Evolutionary conservation across 768 basidiomycete species (phyloP), one percentile per base, ranked within the genome.

Genomic region (Udeniomyces megalosporus): DNA sequence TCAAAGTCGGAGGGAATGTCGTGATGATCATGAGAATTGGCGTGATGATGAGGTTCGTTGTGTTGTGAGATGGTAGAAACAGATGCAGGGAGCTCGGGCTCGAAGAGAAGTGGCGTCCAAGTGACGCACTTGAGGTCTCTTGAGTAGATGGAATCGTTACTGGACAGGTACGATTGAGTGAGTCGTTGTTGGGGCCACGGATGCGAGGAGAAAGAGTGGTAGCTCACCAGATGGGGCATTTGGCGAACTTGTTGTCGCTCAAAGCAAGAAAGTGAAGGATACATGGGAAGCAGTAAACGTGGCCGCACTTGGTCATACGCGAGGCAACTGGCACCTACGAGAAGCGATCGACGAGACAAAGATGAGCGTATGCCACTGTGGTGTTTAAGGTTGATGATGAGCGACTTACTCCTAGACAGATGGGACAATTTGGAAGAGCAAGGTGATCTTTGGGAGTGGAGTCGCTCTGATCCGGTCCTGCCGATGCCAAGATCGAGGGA

Each of bases 121-220:
- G 86, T 88, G 71, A 97, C 92, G 60, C 80, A 81, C 78, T 95
- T 96, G 66, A 97, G 82, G 72, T 92, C 88, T 65, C 80, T 81
- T 73, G 86, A 86, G 73, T 85, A 84, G 49, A 99, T 80, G 14
- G 90, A 86, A 76, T 97, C 95, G 69, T 46, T 60, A 49, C 63
- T 65, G 38, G 15, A 24, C 15, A 17, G 2, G 34, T n/a, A n/a
- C n/a, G n/a, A n/a, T n/a, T n/a, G n/a, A n/a, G n/a, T n/a, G n/a
- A n/a, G n/a, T n/a, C n/a, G n/a, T n/a, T n/a, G n/a, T n/a, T n/a
- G n/a, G n/a, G n/a, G n/a, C n/a, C n/a, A n/a, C n/a, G n/a, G n/a
- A n/a, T n/a, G n/a, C n/a, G n/a, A n/a, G n/a, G n/a, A n/a, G n/a
- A n/a, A n/a, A n/a, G n/a, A n/a, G n/a, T n/a, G 14, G 32, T 15